Conservation (phyloP, 2,329 filamentous ascomycete genomes). For the Trichoderma sp. region DNA sequence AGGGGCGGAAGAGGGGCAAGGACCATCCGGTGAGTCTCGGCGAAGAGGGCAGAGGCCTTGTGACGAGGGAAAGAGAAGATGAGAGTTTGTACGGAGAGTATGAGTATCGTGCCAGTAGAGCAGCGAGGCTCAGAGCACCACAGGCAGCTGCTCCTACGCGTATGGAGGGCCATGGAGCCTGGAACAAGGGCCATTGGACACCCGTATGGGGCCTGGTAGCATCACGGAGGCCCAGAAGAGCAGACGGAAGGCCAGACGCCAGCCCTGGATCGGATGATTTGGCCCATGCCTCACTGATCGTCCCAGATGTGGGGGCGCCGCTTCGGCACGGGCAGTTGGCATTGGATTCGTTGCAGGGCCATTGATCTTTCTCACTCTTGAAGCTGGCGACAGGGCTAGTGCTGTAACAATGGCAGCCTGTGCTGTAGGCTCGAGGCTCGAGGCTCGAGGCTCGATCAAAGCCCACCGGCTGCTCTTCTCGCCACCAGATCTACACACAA, state of each 20-base stretch:
- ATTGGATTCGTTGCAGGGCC: neutral
- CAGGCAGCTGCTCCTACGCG: neutral
- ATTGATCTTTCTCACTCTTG: neutral
- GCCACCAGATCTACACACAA: neutral
- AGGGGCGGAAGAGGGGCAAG: conserved; percentile 22
- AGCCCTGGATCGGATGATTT: conserved; percentile 22
- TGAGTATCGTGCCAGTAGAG: neutral
- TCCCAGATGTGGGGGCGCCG: conserved; percentile 18
- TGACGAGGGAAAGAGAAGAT: neutral
- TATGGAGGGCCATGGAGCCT: neutral
- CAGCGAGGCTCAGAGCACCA: neutral
- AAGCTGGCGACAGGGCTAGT: neutral
- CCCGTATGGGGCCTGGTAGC: neutral
- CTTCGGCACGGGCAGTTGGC: neutral
- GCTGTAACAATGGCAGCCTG: neutral
- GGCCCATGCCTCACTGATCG: conserved; percentile 19
- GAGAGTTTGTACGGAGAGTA: neutral
- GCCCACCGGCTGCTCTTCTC: neutral
- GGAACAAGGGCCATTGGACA: neutral
- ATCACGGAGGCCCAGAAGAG: neutral
- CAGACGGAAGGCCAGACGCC: neutral
- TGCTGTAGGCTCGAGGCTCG: neutral
- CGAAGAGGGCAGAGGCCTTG: conserved; percentile 6
- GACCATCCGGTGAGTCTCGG: conserved; percentile 20
- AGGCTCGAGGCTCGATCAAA: neutral